Conservation (phyloP, 345 rosid species). For the Mangifera indica region DNA sequence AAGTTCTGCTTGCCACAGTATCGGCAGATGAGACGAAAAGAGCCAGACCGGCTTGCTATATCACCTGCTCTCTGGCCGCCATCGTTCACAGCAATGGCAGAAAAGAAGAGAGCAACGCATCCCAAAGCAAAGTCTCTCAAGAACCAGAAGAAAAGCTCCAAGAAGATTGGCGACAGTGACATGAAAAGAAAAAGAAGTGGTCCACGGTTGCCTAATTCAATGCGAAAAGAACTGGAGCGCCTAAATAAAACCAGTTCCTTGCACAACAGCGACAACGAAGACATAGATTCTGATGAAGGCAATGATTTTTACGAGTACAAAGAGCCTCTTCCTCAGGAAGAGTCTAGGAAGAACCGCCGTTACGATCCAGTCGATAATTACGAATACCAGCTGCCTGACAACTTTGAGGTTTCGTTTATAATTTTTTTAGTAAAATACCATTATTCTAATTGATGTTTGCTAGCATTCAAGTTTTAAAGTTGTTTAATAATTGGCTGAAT, state of each 20-base stretch:
- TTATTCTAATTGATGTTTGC: too few species aligned
- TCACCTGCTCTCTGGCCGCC: neutral
- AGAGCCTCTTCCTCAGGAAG: conserved; percentile 74
- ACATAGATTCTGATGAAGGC: conserved; percentile 45
- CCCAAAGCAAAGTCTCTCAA: neutral
- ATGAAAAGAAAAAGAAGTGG: conserved; percentile 45
- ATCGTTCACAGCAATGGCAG: conserved; percentile 13
- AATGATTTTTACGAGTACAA: conserved; percentile 80
- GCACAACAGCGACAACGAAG: conserved; percentile 52
- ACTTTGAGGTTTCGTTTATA: conserved; percentile 28
- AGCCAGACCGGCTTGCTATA: conserved; percentile 90
- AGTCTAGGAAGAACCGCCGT: conserved; percentile 71
- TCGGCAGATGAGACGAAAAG: conserved; percentile 94
- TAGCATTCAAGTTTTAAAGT: too few species aligned
- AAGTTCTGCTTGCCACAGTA: conserved; percentile 44
- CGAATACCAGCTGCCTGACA: conserved; percentile 66
- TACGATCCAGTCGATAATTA: conserved; percentile 68
- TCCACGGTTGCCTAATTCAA: conserved; percentile 66
- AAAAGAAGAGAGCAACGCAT: conserved; percentile 18
- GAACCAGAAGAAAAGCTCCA: neutral
- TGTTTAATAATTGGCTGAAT: too few species aligned
- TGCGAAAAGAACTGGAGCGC: conserved; percentile 55
- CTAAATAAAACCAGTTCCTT: conserved; percentile 26
- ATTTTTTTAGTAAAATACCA: neutral
- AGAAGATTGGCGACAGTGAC: neutral